These are phyloP conservation scores for Dunaliella primolecta DNA, from an alignment of 139 green algal genomes.

Conservation along the genomic window DNA sequence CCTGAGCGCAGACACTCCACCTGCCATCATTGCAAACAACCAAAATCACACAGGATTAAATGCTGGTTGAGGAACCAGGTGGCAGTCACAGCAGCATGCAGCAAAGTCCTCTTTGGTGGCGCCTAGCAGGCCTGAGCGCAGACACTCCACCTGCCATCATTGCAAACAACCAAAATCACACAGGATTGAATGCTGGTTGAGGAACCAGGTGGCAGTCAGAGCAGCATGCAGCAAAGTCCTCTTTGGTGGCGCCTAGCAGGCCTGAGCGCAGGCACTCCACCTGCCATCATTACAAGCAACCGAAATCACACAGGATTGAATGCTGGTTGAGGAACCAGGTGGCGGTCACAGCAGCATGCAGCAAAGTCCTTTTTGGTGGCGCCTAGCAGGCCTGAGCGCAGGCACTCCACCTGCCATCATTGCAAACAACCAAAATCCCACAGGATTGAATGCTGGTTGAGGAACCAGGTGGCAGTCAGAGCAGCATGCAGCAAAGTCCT, in stretches of 20 bases:
- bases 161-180: too few relatives aligned
- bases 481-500: constrained; percentile 70
- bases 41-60: neutral
- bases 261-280: constrained; percentile 74
- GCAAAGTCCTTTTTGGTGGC: constrained; percentile 74
- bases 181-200: neutral
- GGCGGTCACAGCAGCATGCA: constrained; percentile 58
- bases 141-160: constrained; percentile 75
- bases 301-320: neutral
- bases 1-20: constrained; percentile 74
- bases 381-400: constrained; percentile 78
- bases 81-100: constrained; percentile 58
- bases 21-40: too few relatives aligned
- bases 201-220: constrained; percentile 67
- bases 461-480: constrained; percentile 46
- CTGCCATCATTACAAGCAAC: too few relatives aligned
- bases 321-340: constrained; percentile 44
- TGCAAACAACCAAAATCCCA: too few relatives aligned
- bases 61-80: constrained; percentile 44
- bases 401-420: constrained; percentile 75
- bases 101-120: constrained; percentile 74
- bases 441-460: neutral
- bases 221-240: constrained; percentile 68
- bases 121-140: constrained; percentile 78
- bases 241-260: constrained; percentile 71